A percentile compares a stretch with the other conserved stretches of the same genome.
Conservation (phyloP, 495 filamentous ascomycete species). For the Penicillium odoratum region DNA sequence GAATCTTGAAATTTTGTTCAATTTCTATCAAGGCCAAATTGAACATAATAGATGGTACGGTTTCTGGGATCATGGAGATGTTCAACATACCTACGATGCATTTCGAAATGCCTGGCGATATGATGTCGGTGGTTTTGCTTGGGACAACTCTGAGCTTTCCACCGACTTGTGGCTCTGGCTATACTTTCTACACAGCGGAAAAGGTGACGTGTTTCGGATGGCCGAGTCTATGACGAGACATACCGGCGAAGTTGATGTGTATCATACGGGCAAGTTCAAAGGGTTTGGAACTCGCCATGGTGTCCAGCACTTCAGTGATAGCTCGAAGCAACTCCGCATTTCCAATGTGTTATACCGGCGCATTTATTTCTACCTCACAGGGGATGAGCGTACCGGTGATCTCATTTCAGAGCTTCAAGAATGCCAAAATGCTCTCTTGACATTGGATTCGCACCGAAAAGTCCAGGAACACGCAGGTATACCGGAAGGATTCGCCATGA, state of each 20-base stretch:
- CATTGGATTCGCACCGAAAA: constrained; percentile 48
- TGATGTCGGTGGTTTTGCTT: constrained; percentile 53
- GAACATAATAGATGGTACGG: constrained; percentile 50
- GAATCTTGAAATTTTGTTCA: constrained; percentile 44
- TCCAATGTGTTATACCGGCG: constrained; percentile 46
- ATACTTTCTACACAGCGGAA: constrained; percentile 49
- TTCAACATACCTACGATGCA: constrained; percentile 52
- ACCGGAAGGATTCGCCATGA: constrained; percentile 35
- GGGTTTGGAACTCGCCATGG: constrained; percentile 54
- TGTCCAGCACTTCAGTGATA: constrained; percentile 52
- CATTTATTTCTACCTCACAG: constrained; percentile 48
- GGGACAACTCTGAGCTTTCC: constrained; percentile 56
- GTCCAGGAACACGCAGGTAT: constrained; percentile 40
- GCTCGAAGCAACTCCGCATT: constrained; percentile 51
- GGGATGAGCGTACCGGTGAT: constrained; percentile 47
- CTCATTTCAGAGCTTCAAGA: constrained; percentile 36
- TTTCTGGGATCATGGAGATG: constrained; percentile 53
- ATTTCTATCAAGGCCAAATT: constrained; percentile 47
- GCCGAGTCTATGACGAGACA: constrained; percentile 51
- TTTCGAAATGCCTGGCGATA: constrained; percentile 53
- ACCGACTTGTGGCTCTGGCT: constrained; percentile 54
- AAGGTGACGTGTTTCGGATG: constrained; percentile 46
- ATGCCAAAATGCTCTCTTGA: constrained; percentile 33
- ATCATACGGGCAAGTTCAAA: constrained; percentile 47
- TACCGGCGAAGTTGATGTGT: constrained; percentile 51